phyloP scores from a whole-genome alignment of 2,329 filamentous ascomycete species.

The Myriosclerotinia duriaeana region DNA sequence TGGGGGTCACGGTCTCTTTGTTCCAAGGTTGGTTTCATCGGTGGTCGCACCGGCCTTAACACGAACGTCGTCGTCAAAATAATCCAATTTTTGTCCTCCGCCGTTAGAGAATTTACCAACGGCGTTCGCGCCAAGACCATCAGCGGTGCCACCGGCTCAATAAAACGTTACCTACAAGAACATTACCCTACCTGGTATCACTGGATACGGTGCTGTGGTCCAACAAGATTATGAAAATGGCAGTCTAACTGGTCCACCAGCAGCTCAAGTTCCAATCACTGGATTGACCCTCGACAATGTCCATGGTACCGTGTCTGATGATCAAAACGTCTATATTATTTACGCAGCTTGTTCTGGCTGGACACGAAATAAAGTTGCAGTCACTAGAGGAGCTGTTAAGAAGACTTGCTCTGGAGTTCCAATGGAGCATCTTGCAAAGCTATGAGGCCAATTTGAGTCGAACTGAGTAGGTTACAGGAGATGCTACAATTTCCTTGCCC shows the following conservation, averaged over 20 bases:
- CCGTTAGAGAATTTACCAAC: conserved; percentile 52
- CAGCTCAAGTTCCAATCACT: conserved; percentile 50
- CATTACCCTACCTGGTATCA: conserved; percentile 52
- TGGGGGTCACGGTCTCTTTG: conserved; percentile 50
- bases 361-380: conserved; percentile 54
- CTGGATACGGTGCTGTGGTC: conserved; percentile 49
- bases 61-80: conserved; percentile 52
- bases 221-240: conserved; percentile 53
- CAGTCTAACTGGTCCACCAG: conserved; percentile 33
- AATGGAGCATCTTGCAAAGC: conserved; percentile 31
- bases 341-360: conserved; percentile 54
- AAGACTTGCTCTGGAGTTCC: conserved; percentile 44
- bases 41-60: conserved; percentile 50
- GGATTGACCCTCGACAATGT: conserved; percentile 48
- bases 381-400: conserved; percentile 53
- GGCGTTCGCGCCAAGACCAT: conserved; percentile 46
- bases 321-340: conserved; percentile 51
- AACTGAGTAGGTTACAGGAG: not conserved
- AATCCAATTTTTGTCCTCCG: conserved; percentile 51
- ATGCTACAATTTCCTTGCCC: no score
- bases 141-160: conserved; percentile 42
- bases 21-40: conserved; percentile 51
- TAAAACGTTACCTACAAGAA: conserved; percentile 53
- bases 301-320: conserved; percentile 45
- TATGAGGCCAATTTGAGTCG: not conserved